Base-by-base conservation (phyloP, 148 eudicot species). In the Rhododendron simsii region DNA sequence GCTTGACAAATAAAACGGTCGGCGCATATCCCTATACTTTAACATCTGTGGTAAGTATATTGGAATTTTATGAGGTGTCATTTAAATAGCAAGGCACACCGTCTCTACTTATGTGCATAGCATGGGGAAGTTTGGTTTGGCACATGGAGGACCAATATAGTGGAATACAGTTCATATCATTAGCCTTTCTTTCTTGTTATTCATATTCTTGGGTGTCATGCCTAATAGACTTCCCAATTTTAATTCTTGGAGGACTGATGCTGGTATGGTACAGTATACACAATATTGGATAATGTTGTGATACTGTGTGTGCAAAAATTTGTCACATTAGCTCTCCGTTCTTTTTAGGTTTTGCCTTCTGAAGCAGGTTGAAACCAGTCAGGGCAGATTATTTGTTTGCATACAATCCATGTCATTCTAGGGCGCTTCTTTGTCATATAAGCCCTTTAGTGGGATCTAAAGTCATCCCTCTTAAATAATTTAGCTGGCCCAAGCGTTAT, bases 1-100 rank as follows among this genome's bases (percentile, higher is more conserved):
- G 95, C 93, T 88, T 94, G 90, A 93, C 94, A 4, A 86, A 84
- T 89, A 91, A 92, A 86, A 90, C 90, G 85, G 91, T 94, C 30
- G 89, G 91, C 87, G 91, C 91, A 78, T 94, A 88, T 89, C 89
- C 92, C 86, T 94, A 88, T 87, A 87, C 85, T 84, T n/a, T 87
- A 23, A 86, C 91, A 61, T 87, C 95, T 83, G 82, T 90, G 85
- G 98, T 94, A 88, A 92, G 94, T 84, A 82, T 53, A 2, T 7
- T 13, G 57, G 15, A 2, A 59, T 15, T 84, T 41, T 67, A 35
- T 87, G 78, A 59, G 80, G 90, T 91, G 41, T 50, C 18, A 4
- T 41, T 39, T 61, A 21, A 28, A 61, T 82, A 37, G 21, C 12
- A 20, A 82, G 28, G 51, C 33, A 16, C 3, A 61, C 3, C 10